Evolutionary conservation across 208 protist genomes (phyloP).

Genomic region (Trypanosomatidae sp.): DNA sequence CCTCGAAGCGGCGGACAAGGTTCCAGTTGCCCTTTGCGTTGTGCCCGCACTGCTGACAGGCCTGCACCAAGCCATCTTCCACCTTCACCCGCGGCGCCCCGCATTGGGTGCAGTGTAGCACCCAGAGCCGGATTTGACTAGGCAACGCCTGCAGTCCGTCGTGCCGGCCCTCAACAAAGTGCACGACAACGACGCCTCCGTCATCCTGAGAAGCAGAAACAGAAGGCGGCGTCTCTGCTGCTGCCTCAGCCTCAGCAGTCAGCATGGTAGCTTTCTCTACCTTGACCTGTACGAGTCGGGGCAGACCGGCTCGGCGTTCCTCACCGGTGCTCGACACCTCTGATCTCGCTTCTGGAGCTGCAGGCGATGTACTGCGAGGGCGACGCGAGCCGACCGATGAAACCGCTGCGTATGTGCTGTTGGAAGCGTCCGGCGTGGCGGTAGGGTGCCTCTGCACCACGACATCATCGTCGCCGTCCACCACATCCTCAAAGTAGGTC

Average conservation of each 20-base stretch:
- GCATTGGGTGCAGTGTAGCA: slow-evolving; percentile 70
- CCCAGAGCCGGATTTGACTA: slow-evolving; percentile 74
- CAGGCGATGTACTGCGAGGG: slow-evolving; percentile 8
- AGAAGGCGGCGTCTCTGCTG: slow-evolving; percentile 7
- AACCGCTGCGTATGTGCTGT: background rate
- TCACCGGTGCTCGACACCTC: background rate
- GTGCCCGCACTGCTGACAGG: slow-evolving; percentile 54
- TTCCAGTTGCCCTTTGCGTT: slow-evolving; percentile 40
- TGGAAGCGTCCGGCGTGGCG: background rate
- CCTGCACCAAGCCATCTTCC: slow-evolving; percentile 41
- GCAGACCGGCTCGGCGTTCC: background rate
- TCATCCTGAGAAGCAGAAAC: slow-evolving; percentile 33
- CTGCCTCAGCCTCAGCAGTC: background rate
- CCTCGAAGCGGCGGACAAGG: slow-evolving; percentile 68
- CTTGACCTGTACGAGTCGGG: slow-evolving; percentile 12
- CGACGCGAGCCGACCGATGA: slow-evolving; percentile 9
- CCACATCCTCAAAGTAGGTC: slow-evolving; percentile 51
- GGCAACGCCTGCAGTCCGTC: slow-evolving; percentile 43
- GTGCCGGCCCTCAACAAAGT: slow-evolving; percentile 45
- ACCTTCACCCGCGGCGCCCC: slow-evolving; percentile 48
- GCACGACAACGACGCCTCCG: slow-evolving; percentile 62
- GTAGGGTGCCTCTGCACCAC: slow-evolving; percentile 1
- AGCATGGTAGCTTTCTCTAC: slow-evolving; percentile 11
- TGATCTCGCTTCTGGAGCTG: background rate
- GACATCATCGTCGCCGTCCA: slow-evolving; percentile 43